Percentiles rank a stretch among this genome's conserved stretches.
Evolutionary conservation across 2,329 filamentous ascomycete genomes (phyloP).

Genomic region (Ambrosiella cleistominuta): DNA sequence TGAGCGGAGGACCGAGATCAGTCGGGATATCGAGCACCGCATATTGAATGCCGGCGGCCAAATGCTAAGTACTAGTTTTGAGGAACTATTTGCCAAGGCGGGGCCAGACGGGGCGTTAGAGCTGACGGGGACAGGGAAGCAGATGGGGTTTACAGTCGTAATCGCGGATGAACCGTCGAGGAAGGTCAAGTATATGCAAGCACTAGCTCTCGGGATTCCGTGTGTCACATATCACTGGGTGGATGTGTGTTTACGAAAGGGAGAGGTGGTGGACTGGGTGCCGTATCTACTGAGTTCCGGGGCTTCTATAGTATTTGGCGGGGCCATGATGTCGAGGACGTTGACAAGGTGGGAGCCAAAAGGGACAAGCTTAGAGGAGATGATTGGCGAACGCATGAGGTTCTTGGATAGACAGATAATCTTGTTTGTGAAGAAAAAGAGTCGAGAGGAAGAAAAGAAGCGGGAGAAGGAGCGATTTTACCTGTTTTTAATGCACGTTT

Average conservation of each 20-base stretch:
- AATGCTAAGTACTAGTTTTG: slow-evolving; percentile 59
- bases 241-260: slow-evolving; percentile 46
- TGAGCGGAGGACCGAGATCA: slow-evolving; percentile 23
- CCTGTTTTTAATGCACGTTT: slow-evolving; percentile 59
- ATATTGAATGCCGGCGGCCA: slow-evolving; percentile 57
- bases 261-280: slow-evolving; percentile 51
- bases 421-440: slow-evolving; percentile 51
- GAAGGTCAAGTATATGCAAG: slow-evolving; percentile 86
- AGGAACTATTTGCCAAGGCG: slow-evolving; percentile 51
- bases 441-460: slow-evolving; percentile 39
- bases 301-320: slow-evolving; percentile 56
- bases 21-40: slow-evolving; percentile 33
- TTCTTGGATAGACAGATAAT: slow-evolving; percentile 49
- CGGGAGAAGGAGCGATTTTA: slow-evolving; percentile 49
- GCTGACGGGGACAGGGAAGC: slow-evolving; percentile 33
- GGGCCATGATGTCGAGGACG: slow-evolving; percentile 58
- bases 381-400: slow-evolving; percentile 41
- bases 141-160: slow-evolving; percentile 62
- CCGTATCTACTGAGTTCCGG: slow-evolving; percentile 77
- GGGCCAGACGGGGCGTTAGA: slow-evolving; percentile 22
- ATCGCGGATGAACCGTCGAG: slow-evolving; percentile 76
- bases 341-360: slow-evolving; percentile 42
- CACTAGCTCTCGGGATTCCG: slow-evolving; percentile 72
- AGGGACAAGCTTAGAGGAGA: slow-evolving; percentile 36
- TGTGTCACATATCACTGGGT: slow-evolving; percentile 76